Conservation (phyloP, 2,329 filamentous ascomycete genomes). For the Fusarium burgessii region DNA sequence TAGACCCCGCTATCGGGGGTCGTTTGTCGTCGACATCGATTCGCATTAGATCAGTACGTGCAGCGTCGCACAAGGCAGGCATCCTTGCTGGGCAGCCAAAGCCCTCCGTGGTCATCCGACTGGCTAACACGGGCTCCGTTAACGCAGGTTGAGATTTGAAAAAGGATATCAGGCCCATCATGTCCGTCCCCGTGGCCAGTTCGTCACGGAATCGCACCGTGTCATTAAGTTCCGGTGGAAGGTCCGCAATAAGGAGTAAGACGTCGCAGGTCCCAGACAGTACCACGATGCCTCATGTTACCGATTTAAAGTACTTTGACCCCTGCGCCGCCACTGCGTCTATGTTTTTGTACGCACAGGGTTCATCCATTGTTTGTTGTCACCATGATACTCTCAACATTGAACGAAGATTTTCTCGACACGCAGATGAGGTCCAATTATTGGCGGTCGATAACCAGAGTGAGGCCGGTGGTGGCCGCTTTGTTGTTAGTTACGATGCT, state of each 20-base stretch:
- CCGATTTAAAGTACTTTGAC: conserved; percentile 74
- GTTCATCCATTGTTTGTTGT: conserved; percentile 83
- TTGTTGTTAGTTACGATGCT: conserved; percentile 93
- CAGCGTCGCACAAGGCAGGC: conserved; percentile 52
- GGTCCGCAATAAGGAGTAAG: conserved; percentile 63
- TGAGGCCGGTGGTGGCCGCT: conserved; percentile 83
- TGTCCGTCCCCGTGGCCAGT: conserved; percentile 66
- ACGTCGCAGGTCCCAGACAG: conserved; percentile 62
- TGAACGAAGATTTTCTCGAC: conserved; percentile 85
- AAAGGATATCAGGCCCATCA: conserved; percentile 59
- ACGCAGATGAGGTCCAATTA: conserved; percentile 84
- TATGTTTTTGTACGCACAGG: conserved; percentile 89
- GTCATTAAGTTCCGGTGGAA: conserved; percentile 68
- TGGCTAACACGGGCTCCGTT: conserved; percentile 36
- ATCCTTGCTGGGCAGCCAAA: conserved; percentile 41
- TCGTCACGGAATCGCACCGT: conserved; percentile 69
- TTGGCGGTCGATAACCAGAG: conserved; percentile 93
- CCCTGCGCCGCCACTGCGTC: conserved; percentile 92
- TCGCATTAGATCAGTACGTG: conserved; percentile 56
- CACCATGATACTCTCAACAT: conserved; percentile 94
- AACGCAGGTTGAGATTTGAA: conserved; percentile 42
- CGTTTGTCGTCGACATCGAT: conserved; percentile 46
- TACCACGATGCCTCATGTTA: conserved; percentile 61
- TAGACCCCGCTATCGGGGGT: conserved; percentile 46
- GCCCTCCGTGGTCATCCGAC: conserved; percentile 40